Percentiles rank a stretch among this genome's conserved stretches.
Conservation (phyloP, 2,329 filamentous ascomycete genomes). For the Aureobasidium leucospermi region DNA sequence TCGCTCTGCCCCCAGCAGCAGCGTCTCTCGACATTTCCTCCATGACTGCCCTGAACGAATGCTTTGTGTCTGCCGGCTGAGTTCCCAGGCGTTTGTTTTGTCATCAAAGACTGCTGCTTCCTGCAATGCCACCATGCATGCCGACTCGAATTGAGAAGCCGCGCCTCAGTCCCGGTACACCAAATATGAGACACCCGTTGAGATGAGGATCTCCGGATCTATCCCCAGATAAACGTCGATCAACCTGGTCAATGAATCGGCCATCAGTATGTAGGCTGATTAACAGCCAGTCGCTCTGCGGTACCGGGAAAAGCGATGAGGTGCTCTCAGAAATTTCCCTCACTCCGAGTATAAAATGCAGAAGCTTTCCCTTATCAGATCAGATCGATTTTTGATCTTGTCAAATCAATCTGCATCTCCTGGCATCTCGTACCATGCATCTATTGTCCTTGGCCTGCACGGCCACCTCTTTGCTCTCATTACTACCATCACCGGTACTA, state of each 20-base stretch:
- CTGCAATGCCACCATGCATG: too few relatives aligned
- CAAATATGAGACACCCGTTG: background rate
- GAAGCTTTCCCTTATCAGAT: background rate
- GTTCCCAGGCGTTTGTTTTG: background rate
- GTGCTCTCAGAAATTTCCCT: background rate
- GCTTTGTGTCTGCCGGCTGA: background rate
- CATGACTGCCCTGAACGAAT: too few relatives aligned
- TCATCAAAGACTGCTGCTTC: background rate
- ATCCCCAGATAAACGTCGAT: background rate
- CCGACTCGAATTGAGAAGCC: background rate
- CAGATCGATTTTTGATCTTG: background rate
- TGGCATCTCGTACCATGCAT: background rate
- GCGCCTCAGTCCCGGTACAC: background rate
- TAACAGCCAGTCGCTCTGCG: background rate
- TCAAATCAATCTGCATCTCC: background rate
- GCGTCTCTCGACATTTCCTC: background rate
- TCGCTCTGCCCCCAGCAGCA: background rate
- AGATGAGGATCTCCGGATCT: conserved; percentile 8
- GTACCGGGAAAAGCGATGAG: background rate
- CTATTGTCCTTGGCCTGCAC: background rate
- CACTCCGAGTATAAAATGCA: background rate
- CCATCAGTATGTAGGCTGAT: background rate
- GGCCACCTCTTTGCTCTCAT: background rate
- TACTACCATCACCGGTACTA: background rate
- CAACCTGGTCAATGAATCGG: background rate